Conservation (phyloP, 75 land plant species). For the Selaginella tamariscina region DNA sequence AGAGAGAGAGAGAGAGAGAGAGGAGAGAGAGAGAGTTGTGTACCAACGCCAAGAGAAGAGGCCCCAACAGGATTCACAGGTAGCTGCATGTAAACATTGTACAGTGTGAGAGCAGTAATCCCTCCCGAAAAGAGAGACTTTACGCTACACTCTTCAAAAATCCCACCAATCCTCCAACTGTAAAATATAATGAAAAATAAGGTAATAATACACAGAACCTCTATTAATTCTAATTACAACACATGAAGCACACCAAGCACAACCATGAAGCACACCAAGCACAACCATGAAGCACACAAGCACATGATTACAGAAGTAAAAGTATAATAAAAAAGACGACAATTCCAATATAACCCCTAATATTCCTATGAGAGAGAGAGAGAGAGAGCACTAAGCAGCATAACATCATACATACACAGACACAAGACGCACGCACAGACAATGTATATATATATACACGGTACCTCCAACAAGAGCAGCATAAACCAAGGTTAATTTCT, state of each 20-base stretch:
- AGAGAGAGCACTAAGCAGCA: too few species aligned
- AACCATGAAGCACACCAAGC: slow-evolving; percentile 5
- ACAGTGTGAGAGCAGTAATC: slow-evolving; percentile 44
- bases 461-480: slow-evolving; percentile 73
- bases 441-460: neutral
- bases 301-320: too few species aligned
- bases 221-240: neutral
- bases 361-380: too few species aligned
- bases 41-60: slow-evolving; percentile 67
- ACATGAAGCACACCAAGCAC: slow-evolving; percentile 1
- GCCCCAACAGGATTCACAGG: slow-evolving; percentile 52
- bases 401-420: too few species aligned
- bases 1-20: neutral
- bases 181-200: slow-evolving; percentile 7
- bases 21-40: slow-evolving; percentile 9
- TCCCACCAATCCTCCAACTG: slow-evolving; percentile 79
- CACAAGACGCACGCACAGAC: neutral
- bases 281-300: neutral
- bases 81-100: slow-evolving; percentile 48
- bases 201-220: too few species aligned
- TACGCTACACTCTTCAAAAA: slow-evolving; percentile 54
- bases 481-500: slow-evolving; percentile 76
- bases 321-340: too few species aligned
- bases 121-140: slow-evolving; percentile 68
- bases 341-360: too few species aligned